phyloP scores from a whole-genome alignment of 1,284 basidiomycete species.

The Phellinidium pouzarii region DNA sequence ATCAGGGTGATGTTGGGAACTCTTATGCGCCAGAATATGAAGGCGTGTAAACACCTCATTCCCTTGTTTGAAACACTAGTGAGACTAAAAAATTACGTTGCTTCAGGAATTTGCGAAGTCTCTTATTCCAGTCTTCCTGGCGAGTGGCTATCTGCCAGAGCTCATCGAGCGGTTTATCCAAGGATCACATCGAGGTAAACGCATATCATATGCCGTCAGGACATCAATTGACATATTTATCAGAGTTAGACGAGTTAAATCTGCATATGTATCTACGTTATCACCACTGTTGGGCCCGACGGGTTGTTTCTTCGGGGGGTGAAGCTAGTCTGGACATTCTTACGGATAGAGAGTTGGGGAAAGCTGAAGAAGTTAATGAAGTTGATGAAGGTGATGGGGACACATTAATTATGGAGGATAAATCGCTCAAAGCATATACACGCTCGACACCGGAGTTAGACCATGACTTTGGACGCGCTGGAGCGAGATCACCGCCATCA shows the following conservation, averaged over 20 bases:
- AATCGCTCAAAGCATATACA: no score
- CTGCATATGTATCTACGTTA: conserved; percentile 11
- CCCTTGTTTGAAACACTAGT: neutral
- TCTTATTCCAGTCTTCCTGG: conserved; percentile 5
- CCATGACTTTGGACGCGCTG: no score
- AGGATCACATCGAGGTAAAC: conserved; percentile 1
- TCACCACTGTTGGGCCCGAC: conserved; percentile 14
- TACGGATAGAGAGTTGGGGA: no score
- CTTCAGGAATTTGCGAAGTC: conserved; percentile 10
- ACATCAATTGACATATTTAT: neutral
- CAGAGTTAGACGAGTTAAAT: conserved; percentile 7
- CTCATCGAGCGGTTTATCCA: conserved; percentile 1
- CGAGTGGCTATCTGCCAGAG: conserved; percentile 8
- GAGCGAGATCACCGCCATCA: neutral
- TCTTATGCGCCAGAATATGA: conserved; percentile 5
- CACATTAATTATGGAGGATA: no score
- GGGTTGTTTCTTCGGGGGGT: neutral
- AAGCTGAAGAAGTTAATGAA: no score
- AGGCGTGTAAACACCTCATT: neutral
- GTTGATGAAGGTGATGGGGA: no score
- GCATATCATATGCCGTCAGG: neutral
- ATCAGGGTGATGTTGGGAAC: neutral
- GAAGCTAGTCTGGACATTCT: neutral
- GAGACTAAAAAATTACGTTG: neutral
- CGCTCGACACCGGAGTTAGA: no score